Base-by-base conservation (phyloP, 2,329 filamentous ascomycete genomes). In the Curvularia sp. region DNA sequence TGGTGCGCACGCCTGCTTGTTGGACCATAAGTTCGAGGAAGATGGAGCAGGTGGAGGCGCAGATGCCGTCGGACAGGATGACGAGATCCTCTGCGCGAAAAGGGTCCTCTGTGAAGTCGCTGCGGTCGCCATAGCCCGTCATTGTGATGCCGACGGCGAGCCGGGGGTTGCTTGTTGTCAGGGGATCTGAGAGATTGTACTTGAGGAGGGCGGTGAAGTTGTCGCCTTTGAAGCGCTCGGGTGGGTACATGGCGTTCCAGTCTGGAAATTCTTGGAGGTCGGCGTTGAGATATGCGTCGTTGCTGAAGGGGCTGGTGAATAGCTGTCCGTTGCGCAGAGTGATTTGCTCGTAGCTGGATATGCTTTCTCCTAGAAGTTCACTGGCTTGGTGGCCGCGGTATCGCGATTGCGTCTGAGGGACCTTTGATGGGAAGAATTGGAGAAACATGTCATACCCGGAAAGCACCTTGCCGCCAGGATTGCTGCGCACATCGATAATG, bases 401-500 rank as follows among this genome's bases (percentile, higher is more conserved):
- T 8, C 84, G 80, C 4, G 75, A 79, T 41, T 79, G 79, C 20
- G 76, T 78, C 63, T 81, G 83, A 3, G 80, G 78, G 1, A 74
- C 68, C 7, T 77, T 64, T 0, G 61, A 62, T 0, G 84, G 85
- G 74, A 86, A 86, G 63, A 87, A 80, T 66, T 85, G 81, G 13
- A 79, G 77, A 63, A 87, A 88, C 4, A 71, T 68, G 56, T 81
- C 78, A 63, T 78, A 78, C 38, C 75, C 79, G 0, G 74, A 68
- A 4, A 76, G 55, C 7, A 78, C 68, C 20, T 70, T 74, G 13
- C 88, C 88, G 22, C 88, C 88, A 0, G 78, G 79, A 64, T 91
- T 91, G 9, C 77, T 80, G 4, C 84, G 82, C 5, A 91, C 66
- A 64, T 91, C 89, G 61, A 91, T 84, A 47, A 91, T 79, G 6